phyloP scores from a whole-genome alignment of 2,329 filamentous ascomycete species.

The Pseudogymnoascus sp. region DNA sequence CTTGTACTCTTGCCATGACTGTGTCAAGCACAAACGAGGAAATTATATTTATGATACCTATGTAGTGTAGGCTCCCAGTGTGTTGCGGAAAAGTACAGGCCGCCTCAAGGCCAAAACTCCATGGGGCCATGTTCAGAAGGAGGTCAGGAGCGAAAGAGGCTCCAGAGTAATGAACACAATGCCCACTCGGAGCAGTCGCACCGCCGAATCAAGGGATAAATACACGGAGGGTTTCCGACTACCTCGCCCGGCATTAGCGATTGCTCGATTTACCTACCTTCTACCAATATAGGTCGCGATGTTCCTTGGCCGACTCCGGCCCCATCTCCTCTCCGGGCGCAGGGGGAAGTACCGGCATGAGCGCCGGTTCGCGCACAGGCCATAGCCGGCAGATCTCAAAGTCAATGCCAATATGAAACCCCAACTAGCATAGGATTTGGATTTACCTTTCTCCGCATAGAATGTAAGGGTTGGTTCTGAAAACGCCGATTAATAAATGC shows the following conservation, averaged over 20 bases:
- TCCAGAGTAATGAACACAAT: not conserved
- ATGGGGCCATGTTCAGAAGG: not conserved
- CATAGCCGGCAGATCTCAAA: not conserved
- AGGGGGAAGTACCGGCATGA: not conserved
- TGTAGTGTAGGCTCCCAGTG: not conserved
- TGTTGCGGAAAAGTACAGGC: not conserved
- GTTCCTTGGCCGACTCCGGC: not conserved
- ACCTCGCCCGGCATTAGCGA: not conserved
- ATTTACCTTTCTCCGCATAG: not conserved
- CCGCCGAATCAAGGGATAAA: not conserved
- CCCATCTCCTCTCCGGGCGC: not conserved
- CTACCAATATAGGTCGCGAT: not conserved
- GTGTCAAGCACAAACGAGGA: not conserved
- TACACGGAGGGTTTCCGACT: not conserved
- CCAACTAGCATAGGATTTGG: not conserved
- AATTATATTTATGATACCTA: not conserved
- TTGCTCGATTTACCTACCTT: not conserved
- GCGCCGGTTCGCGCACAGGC: not conserved
- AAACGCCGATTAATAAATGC: not conserved
- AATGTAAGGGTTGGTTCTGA: not conserved
- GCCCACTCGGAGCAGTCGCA: not conserved
- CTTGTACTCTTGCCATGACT: not conserved
- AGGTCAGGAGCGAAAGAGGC: not conserved
- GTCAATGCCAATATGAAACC: not conserved
- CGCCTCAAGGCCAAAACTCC: not conserved